Conservation (phyloP, 78 protist species). For the Tieghemostelium lacteum region DNA sequence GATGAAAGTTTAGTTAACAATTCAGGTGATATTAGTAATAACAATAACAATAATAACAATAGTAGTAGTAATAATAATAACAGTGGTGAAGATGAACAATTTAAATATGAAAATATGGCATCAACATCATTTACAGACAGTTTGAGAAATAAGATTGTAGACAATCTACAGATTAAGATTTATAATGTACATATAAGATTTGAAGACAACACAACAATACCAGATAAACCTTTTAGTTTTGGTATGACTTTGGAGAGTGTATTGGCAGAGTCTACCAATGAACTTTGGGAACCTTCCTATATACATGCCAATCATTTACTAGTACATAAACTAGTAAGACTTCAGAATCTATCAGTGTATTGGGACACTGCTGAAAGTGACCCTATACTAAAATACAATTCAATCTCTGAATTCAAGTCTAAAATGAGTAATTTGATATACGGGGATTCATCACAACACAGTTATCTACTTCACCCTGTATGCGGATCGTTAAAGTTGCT, state of each 20-base stretch:
- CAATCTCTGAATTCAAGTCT: slow-evolving; percentile 23
- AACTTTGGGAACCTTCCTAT: slow-evolving; percentile 71
- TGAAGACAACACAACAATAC: slow-evolving; percentile 67
- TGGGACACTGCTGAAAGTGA: slow-evolving; percentile 37
- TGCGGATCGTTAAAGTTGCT: slow-evolving; percentile 75
- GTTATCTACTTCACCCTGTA: slow-evolving; percentile 65
- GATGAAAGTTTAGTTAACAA: neutral
- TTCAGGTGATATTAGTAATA: neutral
- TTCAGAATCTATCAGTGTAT: slow-evolving; percentile 55
- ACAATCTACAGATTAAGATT: slow-evolving; percentile 74
- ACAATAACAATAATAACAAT: neutral
- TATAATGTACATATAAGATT: slow-evolving; percentile 77
- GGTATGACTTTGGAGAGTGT: slow-evolving; percentile 79
- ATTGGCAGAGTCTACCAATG: slow-evolving; percentile 69
- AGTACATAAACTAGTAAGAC: slow-evolving; percentile 55
- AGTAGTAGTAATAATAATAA: neutral
- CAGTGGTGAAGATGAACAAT: neutral
- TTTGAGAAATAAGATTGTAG: slow-evolving; percentile 78
- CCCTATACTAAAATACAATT: slow-evolving; percentile 4
- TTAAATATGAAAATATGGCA: neutral
- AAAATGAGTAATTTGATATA: slow-evolving; percentile 31
- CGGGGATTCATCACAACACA: slow-evolving; percentile 16
- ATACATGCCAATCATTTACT: slow-evolving; percentile 40
- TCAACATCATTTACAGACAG: slow-evolving; percentile 49
- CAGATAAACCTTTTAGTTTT: slow-evolving; percentile 59